Percentiles rank a stretch among this genome's conserved stretches.
These are phyloP conservation scores for Phlyctochytrium bullatum DNA, from an alignment of 192 early-diverging fungal genomes.

Conservation along the genomic window DNA sequence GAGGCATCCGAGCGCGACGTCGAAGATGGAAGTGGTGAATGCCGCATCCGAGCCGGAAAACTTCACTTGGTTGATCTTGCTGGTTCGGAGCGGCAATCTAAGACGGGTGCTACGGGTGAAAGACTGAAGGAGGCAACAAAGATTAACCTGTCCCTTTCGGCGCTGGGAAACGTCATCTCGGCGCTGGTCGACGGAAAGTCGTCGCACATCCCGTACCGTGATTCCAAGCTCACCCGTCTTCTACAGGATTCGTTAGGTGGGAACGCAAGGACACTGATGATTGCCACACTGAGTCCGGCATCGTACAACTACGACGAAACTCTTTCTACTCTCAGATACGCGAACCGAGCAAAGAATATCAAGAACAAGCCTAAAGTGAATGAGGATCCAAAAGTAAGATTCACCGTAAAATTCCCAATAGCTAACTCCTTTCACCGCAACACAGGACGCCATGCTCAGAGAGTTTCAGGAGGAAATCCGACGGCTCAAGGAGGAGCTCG, in stretches of 20 bases:
- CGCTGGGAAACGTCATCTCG: slow-evolving; percentile 64
- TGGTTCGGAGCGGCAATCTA: slow-evolving; percentile 58
- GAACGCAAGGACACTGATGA: slow-evolving; percentile 65
- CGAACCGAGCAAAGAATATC: slow-evolving; percentile 65
- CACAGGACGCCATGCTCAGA: slow-evolving; percentile 60
- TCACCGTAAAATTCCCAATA: not conserved
- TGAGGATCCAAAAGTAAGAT: slow-evolving; percentile 60
- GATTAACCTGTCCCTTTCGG: slow-evolving; percentile 63
- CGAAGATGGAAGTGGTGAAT: slow-evolving; percentile 25
- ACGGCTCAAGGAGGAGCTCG: slow-evolving; percentile 52
- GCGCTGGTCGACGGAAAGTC: slow-evolving; percentile 63
- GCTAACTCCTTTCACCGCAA: not conserved
- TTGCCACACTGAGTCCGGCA: slow-evolving; percentile 61
- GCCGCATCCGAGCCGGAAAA: slow-evolving; percentile 58
- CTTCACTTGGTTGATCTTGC: slow-evolving; percentile 66
- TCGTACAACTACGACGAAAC: slow-evolving; percentile 67
- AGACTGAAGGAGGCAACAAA: slow-evolving; percentile 65
- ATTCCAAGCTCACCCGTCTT: slow-evolving; percentile 63
- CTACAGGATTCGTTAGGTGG: slow-evolving; percentile 67
- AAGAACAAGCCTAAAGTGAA: slow-evolving; percentile 72
- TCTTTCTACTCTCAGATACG: slow-evolving; percentile 59
- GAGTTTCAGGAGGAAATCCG: slow-evolving; percentile 69
- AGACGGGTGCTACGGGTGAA: slow-evolving; percentile 62
- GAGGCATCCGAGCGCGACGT: slow-evolving; percentile 48
- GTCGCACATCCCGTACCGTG: slow-evolving; percentile 64